phyloP scores from a whole-genome alignment of 2,329 filamentous ascomycete genomes.

The Claviceps africana region DNA sequence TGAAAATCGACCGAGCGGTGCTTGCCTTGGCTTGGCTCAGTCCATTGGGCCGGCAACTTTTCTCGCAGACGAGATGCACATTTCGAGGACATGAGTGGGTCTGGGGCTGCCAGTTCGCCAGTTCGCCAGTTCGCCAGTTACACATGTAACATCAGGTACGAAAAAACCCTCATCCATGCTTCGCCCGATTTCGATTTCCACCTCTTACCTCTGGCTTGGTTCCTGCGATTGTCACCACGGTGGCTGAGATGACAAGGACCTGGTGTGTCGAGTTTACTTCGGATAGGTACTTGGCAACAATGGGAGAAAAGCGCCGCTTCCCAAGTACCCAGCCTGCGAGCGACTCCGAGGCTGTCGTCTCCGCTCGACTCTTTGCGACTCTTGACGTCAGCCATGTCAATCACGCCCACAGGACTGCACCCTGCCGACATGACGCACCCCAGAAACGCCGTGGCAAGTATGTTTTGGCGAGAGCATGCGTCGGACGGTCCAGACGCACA shows the following conservation, averaged over 20 bases:
- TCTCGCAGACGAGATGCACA: not conserved
- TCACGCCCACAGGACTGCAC: not conserved
- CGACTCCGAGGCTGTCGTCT: not conserved
- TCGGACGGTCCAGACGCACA: not conserved
- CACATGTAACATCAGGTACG: not conserved
- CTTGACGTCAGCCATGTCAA: not conserved
- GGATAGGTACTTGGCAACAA: too few relatives aligned
- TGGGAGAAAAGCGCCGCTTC: not conserved
- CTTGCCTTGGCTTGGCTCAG: not conserved
- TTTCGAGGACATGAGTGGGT: not conserved
- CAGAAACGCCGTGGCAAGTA: conserved; percentile 1
- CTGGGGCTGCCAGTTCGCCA: not conserved
- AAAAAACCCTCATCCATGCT: not conserved
- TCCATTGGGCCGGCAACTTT: not conserved
- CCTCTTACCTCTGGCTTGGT: too few relatives aligned
- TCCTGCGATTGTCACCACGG: not conserved
- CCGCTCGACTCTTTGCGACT: not conserved
- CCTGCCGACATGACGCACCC: not conserved
- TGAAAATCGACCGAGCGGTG: not conserved
- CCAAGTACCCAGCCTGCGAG: too few relatives aligned
- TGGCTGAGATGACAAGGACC: too few relatives aligned
- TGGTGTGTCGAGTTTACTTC: too few relatives aligned
- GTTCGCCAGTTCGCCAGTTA: not conserved
- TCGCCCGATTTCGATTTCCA: not conserved
- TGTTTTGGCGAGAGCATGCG: not conserved